phyloP scores from a whole-genome alignment of 2,329 filamentous ascomycete species.

The Elsinoe fawcettii region DNA sequence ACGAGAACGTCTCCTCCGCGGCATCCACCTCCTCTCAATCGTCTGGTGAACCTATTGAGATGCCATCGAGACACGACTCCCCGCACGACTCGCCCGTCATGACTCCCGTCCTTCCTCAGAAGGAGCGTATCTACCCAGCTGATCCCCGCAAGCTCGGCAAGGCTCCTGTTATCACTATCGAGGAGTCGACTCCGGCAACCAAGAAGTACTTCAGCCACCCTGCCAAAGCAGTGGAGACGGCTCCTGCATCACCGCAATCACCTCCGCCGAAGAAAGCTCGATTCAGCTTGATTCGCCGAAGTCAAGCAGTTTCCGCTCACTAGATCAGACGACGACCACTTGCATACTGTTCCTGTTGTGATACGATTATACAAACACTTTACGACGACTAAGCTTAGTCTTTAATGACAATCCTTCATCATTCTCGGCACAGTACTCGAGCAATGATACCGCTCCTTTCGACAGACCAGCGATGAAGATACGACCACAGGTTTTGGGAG shows the following conservation, averaged over 20 bases:
- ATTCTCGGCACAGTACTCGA: neutral
- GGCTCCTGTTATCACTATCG: conserved; percentile 13
- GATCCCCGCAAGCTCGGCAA: conserved; percentile 15
- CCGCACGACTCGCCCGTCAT: conserved; percentile 3
- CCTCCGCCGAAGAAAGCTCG: conserved; percentile 17
- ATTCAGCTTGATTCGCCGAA: conserved; percentile 17
- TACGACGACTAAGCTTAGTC: conserved; percentile 3
- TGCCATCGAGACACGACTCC: conserved; percentile 6
- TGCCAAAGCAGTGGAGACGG: conserved; percentile 8
- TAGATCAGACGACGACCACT: conserved; percentile 4
- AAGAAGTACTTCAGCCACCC: conserved; percentile 16
- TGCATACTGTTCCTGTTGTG: neutral
- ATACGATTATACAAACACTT: neutral
- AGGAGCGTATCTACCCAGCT: conserved; percentile 1
- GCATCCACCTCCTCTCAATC: conserved; percentile 12
- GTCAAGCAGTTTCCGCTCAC: conserved; percentile 18
- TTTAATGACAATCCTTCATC: conserved; percentile 8
- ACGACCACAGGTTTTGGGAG: neutral
- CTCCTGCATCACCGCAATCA: neutral
- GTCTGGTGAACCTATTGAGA: conserved; percentile 9
- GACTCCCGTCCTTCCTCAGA: neutral
- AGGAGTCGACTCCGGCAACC: neutral
- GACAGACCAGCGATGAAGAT: conserved; percentile 5
- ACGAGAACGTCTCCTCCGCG: neutral
- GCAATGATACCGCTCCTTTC: neutral